These are phyloP conservation scores for Nissolia schottii DNA, from an alignment of 306 rosid genomes.

Conservation along the genomic window DNA sequence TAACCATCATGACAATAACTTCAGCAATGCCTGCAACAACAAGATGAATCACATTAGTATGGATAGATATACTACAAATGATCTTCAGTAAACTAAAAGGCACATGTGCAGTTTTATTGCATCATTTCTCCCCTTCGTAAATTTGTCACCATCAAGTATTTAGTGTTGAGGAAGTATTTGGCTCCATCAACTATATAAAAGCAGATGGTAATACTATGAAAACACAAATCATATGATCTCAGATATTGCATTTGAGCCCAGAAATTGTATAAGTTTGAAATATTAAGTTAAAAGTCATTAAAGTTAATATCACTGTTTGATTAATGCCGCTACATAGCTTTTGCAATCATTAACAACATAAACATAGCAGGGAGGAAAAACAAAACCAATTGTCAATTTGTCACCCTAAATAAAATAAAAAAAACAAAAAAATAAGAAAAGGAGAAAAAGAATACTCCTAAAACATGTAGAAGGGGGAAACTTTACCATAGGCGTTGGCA, in stretches of 20 bases:
- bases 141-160: not conserved
- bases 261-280: not conserved
- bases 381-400: not conserved
- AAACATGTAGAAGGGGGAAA: conserved; percentile 22
- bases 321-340: not conserved
- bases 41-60: conserved; percentile 16
- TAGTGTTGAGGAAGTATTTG: not conserved
- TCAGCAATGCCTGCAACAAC: conserved; percentile 68
- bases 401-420: not conserved
- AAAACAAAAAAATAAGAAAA: too few species aligned
- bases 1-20: conserved; percentile 84
- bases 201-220: not conserved
- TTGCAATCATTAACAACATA: not conserved
- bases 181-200: not conserved
- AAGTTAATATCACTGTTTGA: not conserved
- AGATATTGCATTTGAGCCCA: not conserved
- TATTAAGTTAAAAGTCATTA: not conserved
- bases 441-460: not conserved
- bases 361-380: not conserved
- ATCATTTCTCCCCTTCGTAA: not conserved
- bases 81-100: not conserved
- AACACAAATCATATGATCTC: not conserved
- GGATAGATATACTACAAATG: not conserved
- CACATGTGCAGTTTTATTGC: not conserved
- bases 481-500: conserved; percentile 92